Evolutionary conservation across 352 stramenopile species (phyloP), one percentile per base, ranked within the genome.

Genomic region (Phytophthora foliorum): DNA sequence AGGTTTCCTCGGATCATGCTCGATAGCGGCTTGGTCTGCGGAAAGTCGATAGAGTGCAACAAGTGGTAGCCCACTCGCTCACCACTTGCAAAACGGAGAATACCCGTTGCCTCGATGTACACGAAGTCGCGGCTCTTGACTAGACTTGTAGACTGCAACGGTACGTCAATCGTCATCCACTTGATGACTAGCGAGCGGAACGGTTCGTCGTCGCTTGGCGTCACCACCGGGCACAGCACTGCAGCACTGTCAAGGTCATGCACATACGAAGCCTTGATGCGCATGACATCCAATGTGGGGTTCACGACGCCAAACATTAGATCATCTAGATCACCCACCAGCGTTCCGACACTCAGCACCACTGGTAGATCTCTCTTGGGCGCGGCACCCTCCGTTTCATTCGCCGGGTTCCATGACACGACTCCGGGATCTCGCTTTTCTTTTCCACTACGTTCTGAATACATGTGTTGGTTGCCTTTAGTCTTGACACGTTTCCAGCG

Each of bases 41-140:
- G 54, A 14, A 89, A 74, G 19, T 80, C 62, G 34, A 84, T 44
- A 17, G 76, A 79, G 34, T 80, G 69, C 34, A 77, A 52, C 45
- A 80, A 46, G 27, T 72, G 63, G 48, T 79, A 83, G 10, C 72
- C 72, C 1, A 79, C 59, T 11, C 69, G 72, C 6, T 74, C 61
- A 3, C 75, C 71, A 24, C 63, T 60, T 2, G 41, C 24, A 13
- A 58, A 52, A 13, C 69, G 39, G 11, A 56, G 9, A 16, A 75
- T 48, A 11, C 76, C 76, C 0, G 66, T 79, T 7, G 59, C 64
- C 22, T 77, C 75, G 42, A 91, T 72, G 49, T 54, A 74, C 10
- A 77, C 57, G 34, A 75, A 81, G 52, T 81, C 74, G 19, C 70
- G 70, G 44, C 19, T 79, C 14, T 67, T 67, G 22, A 72, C 51